These are phyloP conservation scores for Pholiota conissans DNA, from an alignment of 768 basidiomycete genomes.

Conservation along the genomic window DNA sequence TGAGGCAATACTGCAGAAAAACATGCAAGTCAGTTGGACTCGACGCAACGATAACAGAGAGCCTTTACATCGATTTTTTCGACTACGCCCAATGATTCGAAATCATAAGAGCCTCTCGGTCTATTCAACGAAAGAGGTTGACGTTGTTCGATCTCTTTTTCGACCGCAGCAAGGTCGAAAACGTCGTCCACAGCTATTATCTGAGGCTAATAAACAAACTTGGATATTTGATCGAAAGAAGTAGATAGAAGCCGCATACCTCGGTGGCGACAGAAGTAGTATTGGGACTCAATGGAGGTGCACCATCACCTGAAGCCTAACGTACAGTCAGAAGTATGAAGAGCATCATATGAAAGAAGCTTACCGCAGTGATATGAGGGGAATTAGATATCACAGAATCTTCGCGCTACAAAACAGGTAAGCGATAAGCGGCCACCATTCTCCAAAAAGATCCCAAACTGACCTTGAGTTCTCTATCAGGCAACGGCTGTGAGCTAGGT, in stretches of 20 bases:
- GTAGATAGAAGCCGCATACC: neutral
- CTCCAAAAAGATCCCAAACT: neutral
- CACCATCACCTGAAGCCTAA: neutral
- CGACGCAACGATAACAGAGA: neutral
- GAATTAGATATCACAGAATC: neutral
- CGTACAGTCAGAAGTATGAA: neutral
- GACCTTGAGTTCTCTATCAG: slow-evolving; percentile 9
- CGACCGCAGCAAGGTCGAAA: neutral
- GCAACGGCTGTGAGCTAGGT: slow-evolving; percentile 21
- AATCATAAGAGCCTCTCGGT: slow-evolving; percentile 16
- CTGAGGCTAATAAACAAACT: neutral
- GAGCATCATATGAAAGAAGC: neutral
- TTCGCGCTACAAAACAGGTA: slow-evolving; percentile 6
- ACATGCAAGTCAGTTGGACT: neutral
- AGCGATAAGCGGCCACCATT: neutral
- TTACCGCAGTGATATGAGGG: neutral
- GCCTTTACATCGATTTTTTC: slow-evolving; percentile 54
- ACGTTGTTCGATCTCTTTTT: neutral
- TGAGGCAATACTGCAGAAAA: slow-evolving; percentile 59
- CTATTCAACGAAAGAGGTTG: slow-evolving; percentile 2
- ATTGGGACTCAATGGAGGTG: neutral
- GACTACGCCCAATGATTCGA: slow-evolving; percentile 23
- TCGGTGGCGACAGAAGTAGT: neutral
- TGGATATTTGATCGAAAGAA: neutral
- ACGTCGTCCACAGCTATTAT: slow-evolving; percentile 4